Base-by-base conservation (phyloP, 2,329 filamentous ascomycete species). In the Neocucurbitaria cava region DNA sequence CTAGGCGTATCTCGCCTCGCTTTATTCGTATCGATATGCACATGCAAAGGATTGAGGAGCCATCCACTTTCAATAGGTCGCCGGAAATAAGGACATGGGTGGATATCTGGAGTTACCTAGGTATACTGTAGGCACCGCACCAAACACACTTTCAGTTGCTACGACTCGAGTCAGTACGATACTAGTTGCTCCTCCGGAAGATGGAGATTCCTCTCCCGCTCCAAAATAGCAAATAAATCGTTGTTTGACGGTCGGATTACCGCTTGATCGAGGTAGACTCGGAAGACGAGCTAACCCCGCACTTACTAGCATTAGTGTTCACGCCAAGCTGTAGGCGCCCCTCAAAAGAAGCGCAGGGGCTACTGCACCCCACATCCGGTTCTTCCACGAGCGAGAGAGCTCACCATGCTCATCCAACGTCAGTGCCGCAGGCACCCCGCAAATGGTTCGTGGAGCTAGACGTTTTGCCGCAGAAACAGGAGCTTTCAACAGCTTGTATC, bases 321-420 rank as follows among this genome's bases (percentile, higher is more conserved):
- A 57, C 55, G 64, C 68, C 64, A 68, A 69, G 58, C 17, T 28
- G 24, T 46, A 31, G 49, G 52, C 58, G 61, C 60, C 61, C 60
- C 62, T 61, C 63, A 58, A 46, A 43, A 46, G 45, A 57, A 43
- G 46, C 54, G 54, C 49, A 45, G 23, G 46, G 38, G 46, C 64
- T 62, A 59, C 60, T 71, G 70, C 64, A 72, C 71, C 71, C 70
- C 71, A 74, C 70, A 74, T 70, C 61, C 63, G 61, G 56, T 48
- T 58, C 45, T 62, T 64, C 64, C 61, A 66, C 60, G 52, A 61
- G 47, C 31, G 42, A 58, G 35, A 35, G 9, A 46, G 20, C 40
- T 35, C 46, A 21, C 31, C 33, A 46, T 50, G 43, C n/a, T n/a
- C n/a, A 41, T 26, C 36, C 39, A 55, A 63, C 61, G 56, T 62